phyloP scores from a whole-genome alignment of 2,329 filamentous ascomycete genomes.

The Trichoderma simmonsii region DNA sequence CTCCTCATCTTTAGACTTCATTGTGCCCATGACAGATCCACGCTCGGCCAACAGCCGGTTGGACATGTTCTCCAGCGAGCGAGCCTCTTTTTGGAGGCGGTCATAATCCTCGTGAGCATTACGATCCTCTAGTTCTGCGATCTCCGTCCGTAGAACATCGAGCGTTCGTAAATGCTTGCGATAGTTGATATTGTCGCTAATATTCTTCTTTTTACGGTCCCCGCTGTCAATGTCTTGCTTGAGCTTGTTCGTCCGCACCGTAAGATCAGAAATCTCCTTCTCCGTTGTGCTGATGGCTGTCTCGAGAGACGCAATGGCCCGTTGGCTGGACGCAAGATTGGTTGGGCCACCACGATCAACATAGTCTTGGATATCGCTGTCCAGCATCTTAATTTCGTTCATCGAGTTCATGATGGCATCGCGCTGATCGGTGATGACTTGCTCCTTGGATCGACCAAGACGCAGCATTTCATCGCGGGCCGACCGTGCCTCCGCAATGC shows the following conservation, averaged over 20 bases:
- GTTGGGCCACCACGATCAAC: slow-evolving; percentile 69
- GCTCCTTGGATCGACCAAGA: slow-evolving; percentile 69
- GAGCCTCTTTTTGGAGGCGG: slow-evolving; percentile 67
- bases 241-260: slow-evolving; percentile 70
- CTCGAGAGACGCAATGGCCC: slow-evolving; percentile 66
- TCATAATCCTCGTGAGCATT: slow-evolving; percentile 81
- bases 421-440: slow-evolving; percentile 66
- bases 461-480: slow-evolving; percentile 74
- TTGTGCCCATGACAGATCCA: slow-evolving; percentile 69
- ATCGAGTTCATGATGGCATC: slow-evolving; percentile 70
- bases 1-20: slow-evolving; percentile 83
- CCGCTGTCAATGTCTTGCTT: slow-evolving; percentile 75
- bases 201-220: slow-evolving; percentile 79
- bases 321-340: slow-evolving; percentile 66
- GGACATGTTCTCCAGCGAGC: slow-evolving; percentile 62
- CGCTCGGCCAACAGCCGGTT: slow-evolving; percentile 70
- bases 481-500: slow-evolving; percentile 71
- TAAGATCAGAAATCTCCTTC: slow-evolving; percentile 63
- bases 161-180: slow-evolving; percentile 71
- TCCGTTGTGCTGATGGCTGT: slow-evolving; percentile 63
- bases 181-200: slow-evolving; percentile 83
- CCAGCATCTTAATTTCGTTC: slow-evolving; percentile 71
- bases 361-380: slow-evolving; percentile 77
- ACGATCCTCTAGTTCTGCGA: slow-evolving; percentile 69
- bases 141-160: slow-evolving; percentile 64